phyloP scores from a whole-genome alignment of 1,139 yeast genomes.

The Hansenula sp. region DNA sequence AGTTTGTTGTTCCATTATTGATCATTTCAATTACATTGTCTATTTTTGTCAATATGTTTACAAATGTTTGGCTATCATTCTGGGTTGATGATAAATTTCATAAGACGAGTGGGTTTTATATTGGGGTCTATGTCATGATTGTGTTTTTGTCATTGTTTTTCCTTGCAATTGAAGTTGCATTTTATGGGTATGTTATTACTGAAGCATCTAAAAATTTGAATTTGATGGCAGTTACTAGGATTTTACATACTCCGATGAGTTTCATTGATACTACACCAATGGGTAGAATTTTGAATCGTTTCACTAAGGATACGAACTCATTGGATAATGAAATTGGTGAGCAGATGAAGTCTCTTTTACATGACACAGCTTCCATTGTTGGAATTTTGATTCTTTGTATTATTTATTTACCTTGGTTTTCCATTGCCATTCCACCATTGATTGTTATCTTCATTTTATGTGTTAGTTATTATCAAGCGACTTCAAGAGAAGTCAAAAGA shows the following conservation, averaged over 20 bases:
- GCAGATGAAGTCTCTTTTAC: conserved; percentile 47
- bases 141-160: conserved; percentile 41
- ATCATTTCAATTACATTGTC: conserved; percentile 32
- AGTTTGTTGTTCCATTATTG: conserved; percentile 36
- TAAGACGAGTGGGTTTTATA: conserved; percentile 52
- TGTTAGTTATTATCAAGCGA: conserved; percentile 64
- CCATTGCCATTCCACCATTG: conserved; percentile 63
- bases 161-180: conserved; percentile 48
- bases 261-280: conserved; percentile 66
- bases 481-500: conserved; percentile 83
- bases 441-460: conserved; percentile 43
- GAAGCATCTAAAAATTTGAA: conserved; percentile 37
- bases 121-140: conserved; percentile 64
- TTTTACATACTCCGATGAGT: conserved; percentile 75
- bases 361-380: conserved; percentile 45
- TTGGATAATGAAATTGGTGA: conserved; percentile 71
- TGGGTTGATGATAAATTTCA: conserved; percentile 66
- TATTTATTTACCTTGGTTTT: conserved; percentile 73
- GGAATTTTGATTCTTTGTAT: conserved; percentile 69
- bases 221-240: conserved; percentile 50
- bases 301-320: conserved; percentile 80
- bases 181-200: conserved; percentile 54
- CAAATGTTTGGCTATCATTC: conserved; percentile 80
- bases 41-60: conserved; percentile 57
- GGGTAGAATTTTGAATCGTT: conserved; percentile 66